phyloP scores from a whole-genome alignment of 2,329 filamentous ascomycete species.

The Sarocladium brachiariae region DNA sequence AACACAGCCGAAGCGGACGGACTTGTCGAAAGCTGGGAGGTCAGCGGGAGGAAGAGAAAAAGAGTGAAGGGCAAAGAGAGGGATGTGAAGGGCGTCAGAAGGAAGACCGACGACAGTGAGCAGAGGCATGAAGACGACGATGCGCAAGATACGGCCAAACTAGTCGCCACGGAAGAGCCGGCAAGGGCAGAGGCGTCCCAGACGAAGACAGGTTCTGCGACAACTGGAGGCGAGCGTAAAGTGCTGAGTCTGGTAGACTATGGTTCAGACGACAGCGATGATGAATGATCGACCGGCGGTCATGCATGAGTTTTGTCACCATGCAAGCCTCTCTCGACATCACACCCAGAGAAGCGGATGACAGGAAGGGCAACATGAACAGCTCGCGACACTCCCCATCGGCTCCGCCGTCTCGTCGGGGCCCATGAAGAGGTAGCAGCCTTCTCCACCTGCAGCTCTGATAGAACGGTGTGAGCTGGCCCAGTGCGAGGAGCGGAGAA shows the following conservation, averaged over 20 bases:
- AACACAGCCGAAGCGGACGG: slow-evolving; percentile 17
- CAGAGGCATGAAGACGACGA: slow-evolving; percentile 8
- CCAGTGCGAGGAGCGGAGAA: too few relatives aligned
- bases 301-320: too few relatives aligned
- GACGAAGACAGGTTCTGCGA: slow-evolving; percentile 8
- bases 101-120: slow-evolving; percentile 13
- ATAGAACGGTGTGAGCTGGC: too few relatives aligned
- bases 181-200: not conserved
- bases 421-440: too few relatives aligned
- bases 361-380: too few relatives aligned
- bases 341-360: too few relatives aligned
- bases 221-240: slow-evolving; percentile 16
- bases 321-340: too few relatives aligned
- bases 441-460: too few relatives aligned
- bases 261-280: slow-evolving; percentile 42
- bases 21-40: slow-evolving; percentile 26
- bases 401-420: too few relatives aligned
- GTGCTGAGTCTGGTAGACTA: slow-evolving; percentile 44
- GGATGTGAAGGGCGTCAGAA: slow-evolving; percentile 26
- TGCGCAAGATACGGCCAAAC: not conserved
- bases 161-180: slow-evolving; percentile 2
- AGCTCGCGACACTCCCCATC: too few relatives aligned
- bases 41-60: slow-evolving; percentile 30
- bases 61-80: slow-evolving; percentile 24
- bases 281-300: too few relatives aligned